Evolutionary conservation across 2,329 filamentous ascomycete genomes (phyloP).

Genomic region (Didymella arachidicola): DNA sequence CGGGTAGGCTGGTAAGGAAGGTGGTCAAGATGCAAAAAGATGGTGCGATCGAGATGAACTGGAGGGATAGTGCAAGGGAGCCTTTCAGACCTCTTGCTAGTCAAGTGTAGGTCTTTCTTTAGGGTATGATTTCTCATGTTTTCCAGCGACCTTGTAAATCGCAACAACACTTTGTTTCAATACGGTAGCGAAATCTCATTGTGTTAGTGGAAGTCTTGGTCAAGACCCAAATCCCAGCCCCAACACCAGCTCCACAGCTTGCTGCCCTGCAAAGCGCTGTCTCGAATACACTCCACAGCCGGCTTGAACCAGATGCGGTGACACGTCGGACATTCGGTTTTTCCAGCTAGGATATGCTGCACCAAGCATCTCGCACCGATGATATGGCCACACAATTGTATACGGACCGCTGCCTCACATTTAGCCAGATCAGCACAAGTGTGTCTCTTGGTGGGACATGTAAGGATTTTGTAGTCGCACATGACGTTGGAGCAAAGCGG

Average conservation of each 20-base stretch:
- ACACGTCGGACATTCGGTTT: neutral
- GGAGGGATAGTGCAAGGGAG: slow-evolving; percentile 5
- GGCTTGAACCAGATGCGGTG: neutral
- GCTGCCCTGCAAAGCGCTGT: neutral
- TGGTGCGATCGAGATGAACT: slow-evolving; percentile 3
- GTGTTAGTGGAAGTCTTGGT: neutral
- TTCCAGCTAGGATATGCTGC: neutral
- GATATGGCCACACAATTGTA: neutral
- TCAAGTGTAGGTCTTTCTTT: neutral
- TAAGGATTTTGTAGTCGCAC: slow-evolving; percentile 3
- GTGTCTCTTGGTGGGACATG: neutral
- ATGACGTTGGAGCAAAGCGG: neutral
- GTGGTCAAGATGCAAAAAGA: neutral
- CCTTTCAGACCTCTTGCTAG: neutral
- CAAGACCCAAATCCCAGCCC: neutral
- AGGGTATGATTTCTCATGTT: neutral
- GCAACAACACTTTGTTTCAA: neutral
- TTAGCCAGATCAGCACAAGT: neutral
- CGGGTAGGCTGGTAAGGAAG: neutral
- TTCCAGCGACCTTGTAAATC: neutral
- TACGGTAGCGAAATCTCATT: neutral
- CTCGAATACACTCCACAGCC: neutral
- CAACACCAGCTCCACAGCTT: neutral
- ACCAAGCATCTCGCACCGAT: neutral
- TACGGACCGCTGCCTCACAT: slow-evolving; percentile 3